phyloP scores from a whole-genome alignment of 257 asterid genomes.

The Solanum peruvianum region DNA sequence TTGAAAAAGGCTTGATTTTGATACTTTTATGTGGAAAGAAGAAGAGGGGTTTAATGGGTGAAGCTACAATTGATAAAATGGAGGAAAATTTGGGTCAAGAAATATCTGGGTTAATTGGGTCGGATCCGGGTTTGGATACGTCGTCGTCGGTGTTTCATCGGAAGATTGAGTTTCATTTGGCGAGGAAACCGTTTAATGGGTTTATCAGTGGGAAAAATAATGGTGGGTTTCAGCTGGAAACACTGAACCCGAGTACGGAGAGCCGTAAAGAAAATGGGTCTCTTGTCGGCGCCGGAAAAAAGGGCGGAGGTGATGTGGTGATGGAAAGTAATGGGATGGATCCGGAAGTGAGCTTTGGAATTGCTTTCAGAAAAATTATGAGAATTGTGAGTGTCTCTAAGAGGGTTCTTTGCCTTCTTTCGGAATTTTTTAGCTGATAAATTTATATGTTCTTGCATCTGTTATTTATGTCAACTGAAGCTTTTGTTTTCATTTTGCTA shows the following conservation, averaged over 20 bases:
- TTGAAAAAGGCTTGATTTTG: background rate
- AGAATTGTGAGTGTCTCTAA: slow-evolving; percentile 61
- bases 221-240: slow-evolving; percentile 81
- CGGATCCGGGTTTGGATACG: slow-evolving; percentile 9
- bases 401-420: background rate
- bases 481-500: background rate
- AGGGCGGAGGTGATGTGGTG: background rate
- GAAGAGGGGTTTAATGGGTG: background rate
- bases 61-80: background rate
- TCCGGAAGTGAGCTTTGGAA: slow-evolving; percentile 64
- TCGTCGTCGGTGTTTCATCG: slow-evolving; percentile 36
- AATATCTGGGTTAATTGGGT: background rate
- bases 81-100: slow-evolving; percentile 1
- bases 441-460: no score
- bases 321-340: slow-evolving; percentile 40
- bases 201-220: slow-evolving; percentile 26
- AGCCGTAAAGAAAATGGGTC: slow-evolving; percentile 10
- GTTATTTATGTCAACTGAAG: background rate
- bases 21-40: background rate
- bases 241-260: slow-evolving; percentile 43
- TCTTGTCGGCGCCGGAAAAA: background rate
- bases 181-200: slow-evolving; percentile 55
- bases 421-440: background rate
- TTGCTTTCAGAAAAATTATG: slow-evolving; percentile 72
- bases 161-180: slow-evolving; percentile 64